Percentiles rank a stretch among this genome's conserved stretches.
These are phyloP conservation scores for Xylaria sp. DNA, from an alignment of 2,329 filamentous ascomycete species.

Conservation along the genomic window DNA sequence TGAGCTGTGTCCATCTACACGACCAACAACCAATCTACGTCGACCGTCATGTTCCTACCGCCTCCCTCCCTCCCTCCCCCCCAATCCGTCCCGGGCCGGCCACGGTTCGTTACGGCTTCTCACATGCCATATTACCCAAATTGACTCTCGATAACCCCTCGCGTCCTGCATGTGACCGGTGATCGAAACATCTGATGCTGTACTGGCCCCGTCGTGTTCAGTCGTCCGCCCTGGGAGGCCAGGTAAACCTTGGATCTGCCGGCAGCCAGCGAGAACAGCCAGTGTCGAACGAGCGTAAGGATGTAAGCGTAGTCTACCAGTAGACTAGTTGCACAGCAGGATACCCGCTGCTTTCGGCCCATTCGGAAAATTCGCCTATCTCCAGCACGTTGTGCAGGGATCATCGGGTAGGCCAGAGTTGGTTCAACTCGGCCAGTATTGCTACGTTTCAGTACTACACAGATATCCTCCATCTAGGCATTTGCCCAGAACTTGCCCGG, in stretches of 20 bases:
- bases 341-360: slow-evolving; percentile 19
- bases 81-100: slow-evolving; percentile 16
- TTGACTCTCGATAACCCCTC: slow-evolving; percentile 14
- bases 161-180: too few relatives aligned
- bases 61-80: background rate
- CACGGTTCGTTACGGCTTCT: slow-evolving; percentile 22
- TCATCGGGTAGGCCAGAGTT: slow-evolving; percentile 5
- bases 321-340: background rate
- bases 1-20: background rate
- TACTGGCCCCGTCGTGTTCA: background rate
- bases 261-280: background rate
- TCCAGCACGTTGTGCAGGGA: slow-evolving; percentile 27
- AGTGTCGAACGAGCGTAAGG: background rate
- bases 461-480: slow-evolving; percentile 2
- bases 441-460: slow-evolving; percentile 19
- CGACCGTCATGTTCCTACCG: slow-evolving; percentile 7
- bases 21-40: background rate
- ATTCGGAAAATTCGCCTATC: slow-evolving; percentile 30
- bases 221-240: too few relatives aligned
- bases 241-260: background rate
- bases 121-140: slow-evolving; percentile 31
- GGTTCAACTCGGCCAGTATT: slow-evolving; percentile 13
- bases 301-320: background rate
- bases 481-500: slow-evolving; percentile 12
- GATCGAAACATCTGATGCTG: slow-evolving; percentile 3